Evolutionary conservation across 129 eudicot genomes (phyloP).

Genomic region (Logfia minima): DNA sequence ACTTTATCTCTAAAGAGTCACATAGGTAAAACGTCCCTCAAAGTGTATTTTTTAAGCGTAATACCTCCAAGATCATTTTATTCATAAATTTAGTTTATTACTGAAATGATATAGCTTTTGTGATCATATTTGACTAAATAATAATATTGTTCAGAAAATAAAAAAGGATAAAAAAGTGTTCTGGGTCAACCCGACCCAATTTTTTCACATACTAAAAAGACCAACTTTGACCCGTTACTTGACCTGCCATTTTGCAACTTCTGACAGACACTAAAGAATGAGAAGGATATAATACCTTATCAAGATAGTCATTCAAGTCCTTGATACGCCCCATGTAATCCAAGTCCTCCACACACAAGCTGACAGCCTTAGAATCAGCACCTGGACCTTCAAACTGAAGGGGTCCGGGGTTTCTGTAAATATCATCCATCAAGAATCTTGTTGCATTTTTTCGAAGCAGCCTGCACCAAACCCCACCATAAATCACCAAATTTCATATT

Average conservation of each 20-base stretch:
- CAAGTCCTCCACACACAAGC: constrained; percentile 89
- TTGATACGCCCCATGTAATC: constrained; percentile 99
- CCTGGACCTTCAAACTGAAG: constrained; percentile 99
- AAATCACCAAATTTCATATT: background rate
- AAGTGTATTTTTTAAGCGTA: background rate
- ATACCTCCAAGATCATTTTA: background rate
- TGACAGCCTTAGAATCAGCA: constrained; percentile 90
- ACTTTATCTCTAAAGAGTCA: no score
- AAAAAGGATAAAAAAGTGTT: background rate
- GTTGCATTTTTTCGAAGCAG: constrained; percentile 77
- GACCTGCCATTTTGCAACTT: background rate
- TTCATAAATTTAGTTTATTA: background rate
- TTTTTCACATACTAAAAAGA: background rate
- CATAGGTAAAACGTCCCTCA: background rate
- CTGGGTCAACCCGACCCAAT: background rate
- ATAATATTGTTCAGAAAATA: background rate
- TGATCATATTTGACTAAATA: background rate
- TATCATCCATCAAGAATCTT: constrained; percentile 84
- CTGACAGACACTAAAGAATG: background rate
- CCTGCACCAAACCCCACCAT: constrained; percentile 43
- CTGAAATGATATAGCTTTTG: background rate
- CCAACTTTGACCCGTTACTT: no score
- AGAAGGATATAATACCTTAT: constrained; percentile 52
- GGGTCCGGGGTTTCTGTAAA: constrained; percentile 98
- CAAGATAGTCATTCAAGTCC: constrained; percentile 77